Conservation (phyloP, 768 basidiomycete genomes). For the Mycena rebaudengoi region DNA sequence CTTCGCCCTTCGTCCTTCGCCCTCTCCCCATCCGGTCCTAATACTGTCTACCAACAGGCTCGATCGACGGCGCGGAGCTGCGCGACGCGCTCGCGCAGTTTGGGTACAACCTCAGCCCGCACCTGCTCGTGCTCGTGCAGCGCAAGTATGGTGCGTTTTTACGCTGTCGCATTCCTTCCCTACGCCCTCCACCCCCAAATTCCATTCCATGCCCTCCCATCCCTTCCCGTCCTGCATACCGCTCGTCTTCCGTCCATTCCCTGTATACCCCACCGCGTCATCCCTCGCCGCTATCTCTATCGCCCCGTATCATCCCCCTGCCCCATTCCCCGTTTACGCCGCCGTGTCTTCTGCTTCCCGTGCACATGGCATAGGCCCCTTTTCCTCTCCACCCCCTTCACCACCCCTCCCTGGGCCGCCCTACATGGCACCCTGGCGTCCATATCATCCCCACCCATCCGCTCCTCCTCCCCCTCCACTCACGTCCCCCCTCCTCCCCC, state of each 20-base stretch:
- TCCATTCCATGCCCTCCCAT: not conserved
- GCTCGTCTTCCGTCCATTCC: no score
- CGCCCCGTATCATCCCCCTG: no score
- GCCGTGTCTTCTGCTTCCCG: no score
- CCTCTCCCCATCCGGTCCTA: no score
- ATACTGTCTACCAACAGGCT: no score
- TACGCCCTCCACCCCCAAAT: not conserved
- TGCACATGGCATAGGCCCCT: no score
- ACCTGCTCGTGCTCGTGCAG: conserved; percentile 70
- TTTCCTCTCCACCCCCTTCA: no score
- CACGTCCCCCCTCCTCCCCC: not conserved
- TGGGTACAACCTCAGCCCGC: conserved; percentile 78
- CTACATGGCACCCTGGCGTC: not conserved
- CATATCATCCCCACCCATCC: not conserved
- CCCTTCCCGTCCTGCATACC: not conserved
- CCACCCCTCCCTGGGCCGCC: no score
- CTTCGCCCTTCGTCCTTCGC: no score
- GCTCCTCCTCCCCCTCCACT: not conserved
- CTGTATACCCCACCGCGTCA: no score
- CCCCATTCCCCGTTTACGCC: no score
- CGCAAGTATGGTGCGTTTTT: conserved; percentile 76
- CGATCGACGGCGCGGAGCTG: conserved; percentile 78
- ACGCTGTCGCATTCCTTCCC: not conserved
- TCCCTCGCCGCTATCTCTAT: no score
- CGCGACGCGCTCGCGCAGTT: conserved; percentile 76